A percentile compares a stretch with the other conserved stretches of the same genome.
Conservation (phyloP, 179 eudicot genomes). For the Gypsophila paniculata region DNA sequence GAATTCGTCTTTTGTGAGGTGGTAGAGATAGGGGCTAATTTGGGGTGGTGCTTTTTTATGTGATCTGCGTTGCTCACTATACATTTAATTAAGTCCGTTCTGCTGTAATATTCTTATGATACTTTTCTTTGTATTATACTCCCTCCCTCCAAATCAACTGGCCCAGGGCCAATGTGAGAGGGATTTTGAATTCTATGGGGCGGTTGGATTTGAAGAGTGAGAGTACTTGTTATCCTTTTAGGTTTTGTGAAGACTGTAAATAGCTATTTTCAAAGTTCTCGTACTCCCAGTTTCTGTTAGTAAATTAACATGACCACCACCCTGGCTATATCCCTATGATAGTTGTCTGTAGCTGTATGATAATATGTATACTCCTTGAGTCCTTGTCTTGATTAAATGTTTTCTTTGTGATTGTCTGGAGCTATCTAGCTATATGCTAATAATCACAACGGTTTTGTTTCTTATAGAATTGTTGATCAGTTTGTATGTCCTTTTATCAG, state of each 20-base stretch:
- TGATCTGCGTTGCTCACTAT: neutral
- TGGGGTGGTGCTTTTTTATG: too few relatives aligned
- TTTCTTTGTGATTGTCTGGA: neutral
- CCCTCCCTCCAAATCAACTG: too few relatives aligned
- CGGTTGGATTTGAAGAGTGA: too few relatives aligned
- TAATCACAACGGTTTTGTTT: neutral
- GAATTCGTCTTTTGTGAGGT: too few relatives aligned
- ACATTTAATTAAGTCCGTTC: neutral
- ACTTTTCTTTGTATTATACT: too few relatives aligned
- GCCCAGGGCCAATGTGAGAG: too few relatives aligned
- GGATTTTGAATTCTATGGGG: neutral
- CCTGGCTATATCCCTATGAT: too few relatives aligned
- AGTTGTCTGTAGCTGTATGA: neutral
- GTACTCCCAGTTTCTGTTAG: too few relatives aligned
- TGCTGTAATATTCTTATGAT: neutral
- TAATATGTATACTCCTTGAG: neutral
- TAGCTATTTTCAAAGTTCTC: too few relatives aligned
- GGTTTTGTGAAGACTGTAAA: too few relatives aligned
- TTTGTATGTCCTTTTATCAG: slow-evolving; percentile 6
- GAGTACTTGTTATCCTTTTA: neutral
- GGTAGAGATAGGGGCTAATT: too few relatives aligned
- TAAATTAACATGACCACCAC: too few relatives aligned
- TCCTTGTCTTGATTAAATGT: neutral
- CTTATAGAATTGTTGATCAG: neutral
- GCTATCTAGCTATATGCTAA: neutral